Conservation (phyloP, 306 rosid species). For the Fragaria vesca region DNA sequence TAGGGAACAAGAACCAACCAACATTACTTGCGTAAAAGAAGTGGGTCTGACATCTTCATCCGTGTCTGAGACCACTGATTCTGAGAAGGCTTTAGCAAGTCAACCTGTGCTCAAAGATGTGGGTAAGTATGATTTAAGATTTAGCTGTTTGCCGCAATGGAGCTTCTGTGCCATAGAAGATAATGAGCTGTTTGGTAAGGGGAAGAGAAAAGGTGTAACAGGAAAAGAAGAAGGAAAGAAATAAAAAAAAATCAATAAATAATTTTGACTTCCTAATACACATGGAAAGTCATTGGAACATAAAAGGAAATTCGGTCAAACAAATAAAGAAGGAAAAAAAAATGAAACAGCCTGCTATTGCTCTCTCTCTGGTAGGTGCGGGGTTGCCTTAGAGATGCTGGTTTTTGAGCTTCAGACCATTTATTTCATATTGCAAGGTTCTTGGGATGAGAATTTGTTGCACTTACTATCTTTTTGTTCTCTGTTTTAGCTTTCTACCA, state of each 20-base stretch:
- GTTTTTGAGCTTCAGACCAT: not conserved
- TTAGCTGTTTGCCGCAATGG: not conserved
- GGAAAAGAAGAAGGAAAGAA: too few species aligned
- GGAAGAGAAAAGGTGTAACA: too few species aligned
- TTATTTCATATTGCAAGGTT: not conserved
- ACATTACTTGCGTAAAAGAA: constrained; percentile 35
- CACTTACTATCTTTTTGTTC: not conserved
- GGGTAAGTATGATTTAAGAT: constrained; percentile 44
- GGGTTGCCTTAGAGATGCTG: not conserved
- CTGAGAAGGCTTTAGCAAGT: constrained; percentile 31
- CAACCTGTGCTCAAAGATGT: constrained; percentile 60
- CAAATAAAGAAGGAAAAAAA: not conserved
- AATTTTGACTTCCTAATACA: too few species aligned
- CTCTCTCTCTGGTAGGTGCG: not conserved
- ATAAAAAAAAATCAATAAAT: too few species aligned
- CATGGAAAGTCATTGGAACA: not conserved
- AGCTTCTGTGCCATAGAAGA: too few species aligned
- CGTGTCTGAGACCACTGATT: constrained; percentile 38
- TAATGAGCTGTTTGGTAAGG: too few species aligned
- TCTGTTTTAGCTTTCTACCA: not conserved
- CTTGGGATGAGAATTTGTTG: not conserved
- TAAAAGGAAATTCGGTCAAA: not conserved
- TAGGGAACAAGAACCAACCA: constrained; percentile 24
- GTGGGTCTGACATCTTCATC: constrained; percentile 20
- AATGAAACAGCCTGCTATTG: too few species aligned